Conservation (phyloP, 441 rosid species). For the Populus trichocarpa region DNA sequence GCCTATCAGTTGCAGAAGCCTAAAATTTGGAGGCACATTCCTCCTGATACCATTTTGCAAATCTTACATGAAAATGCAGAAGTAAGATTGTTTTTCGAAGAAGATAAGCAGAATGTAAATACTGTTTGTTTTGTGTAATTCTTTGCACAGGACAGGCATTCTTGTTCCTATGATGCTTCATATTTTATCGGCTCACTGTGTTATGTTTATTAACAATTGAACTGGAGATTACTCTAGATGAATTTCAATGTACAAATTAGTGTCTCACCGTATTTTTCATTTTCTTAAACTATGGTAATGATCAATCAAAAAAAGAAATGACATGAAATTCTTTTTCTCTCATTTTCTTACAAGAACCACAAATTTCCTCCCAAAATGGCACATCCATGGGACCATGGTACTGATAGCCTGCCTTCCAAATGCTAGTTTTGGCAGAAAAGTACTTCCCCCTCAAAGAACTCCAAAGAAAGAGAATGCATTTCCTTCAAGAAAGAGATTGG, state of each 20-base stretch:
- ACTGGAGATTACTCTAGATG: neutral
- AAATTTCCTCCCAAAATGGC: neutral
- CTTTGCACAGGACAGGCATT: neutral
- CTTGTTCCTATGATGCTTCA: no score
- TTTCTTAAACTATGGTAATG: neutral
- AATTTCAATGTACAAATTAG: no score
- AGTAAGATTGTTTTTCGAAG: slow-evolving; percentile 52
- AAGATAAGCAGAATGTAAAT: slow-evolving; percentile 12
- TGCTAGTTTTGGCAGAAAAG: neutral
- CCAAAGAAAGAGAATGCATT: neutral
- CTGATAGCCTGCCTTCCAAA: neutral
- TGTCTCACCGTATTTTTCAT: neutral
- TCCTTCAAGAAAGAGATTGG: slow-evolving; percentile 10
- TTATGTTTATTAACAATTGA: neutral
- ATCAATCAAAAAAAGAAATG: neutral
- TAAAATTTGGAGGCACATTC: slow-evolving; percentile 47
- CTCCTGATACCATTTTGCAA: slow-evolving; percentile 53
- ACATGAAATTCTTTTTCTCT: no score
- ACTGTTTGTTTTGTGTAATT: neutral
- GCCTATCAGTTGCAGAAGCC: slow-evolving; percentile 58
- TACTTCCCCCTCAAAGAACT: neutral
- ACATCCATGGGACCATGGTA: neutral
- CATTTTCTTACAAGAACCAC: neutral
- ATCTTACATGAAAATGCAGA: slow-evolving; percentile 65
- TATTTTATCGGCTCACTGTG: neutral